Conservation (phyloP, 2,329 filamentous ascomycete species). For the Colletotrichum cuscutae region DNA sequence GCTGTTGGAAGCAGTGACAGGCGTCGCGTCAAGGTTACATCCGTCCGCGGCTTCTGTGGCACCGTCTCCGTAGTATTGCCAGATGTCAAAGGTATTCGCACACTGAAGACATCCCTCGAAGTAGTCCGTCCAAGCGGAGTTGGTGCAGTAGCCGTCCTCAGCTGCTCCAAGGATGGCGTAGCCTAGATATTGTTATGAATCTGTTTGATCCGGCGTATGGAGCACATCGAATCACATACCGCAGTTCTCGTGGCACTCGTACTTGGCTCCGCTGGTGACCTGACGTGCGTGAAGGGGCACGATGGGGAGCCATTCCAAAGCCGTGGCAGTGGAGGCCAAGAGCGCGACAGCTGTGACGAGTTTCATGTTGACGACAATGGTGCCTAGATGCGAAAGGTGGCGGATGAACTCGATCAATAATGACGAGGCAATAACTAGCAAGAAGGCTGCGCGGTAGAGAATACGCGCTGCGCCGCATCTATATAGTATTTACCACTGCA, state of each 20-base stretch:
- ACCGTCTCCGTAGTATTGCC: conserved; percentile 53
- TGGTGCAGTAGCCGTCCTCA: conserved; percentile 48
- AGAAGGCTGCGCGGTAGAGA: background rate
- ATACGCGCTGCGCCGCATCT: background rate
- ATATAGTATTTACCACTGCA: background rate
- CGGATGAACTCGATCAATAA: too few relatives aligned
- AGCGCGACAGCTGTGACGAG: background rate
- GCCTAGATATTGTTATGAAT: conserved; percentile 33
- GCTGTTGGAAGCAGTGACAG: conserved; percentile 4
- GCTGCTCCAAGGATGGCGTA: conserved; percentile 48
- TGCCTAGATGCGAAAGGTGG: too few relatives aligned
- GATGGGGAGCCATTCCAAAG: conserved; percentile 11
- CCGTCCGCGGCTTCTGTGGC: conserved; percentile 45
- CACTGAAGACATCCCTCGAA: conserved; percentile 55
- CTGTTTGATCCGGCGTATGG: background rate
- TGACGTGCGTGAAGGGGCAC: conserved; percentile 31
- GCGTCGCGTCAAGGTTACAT: conserved; percentile 39
- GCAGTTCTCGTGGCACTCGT: conserved; percentile 55
- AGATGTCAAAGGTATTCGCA: conserved; percentile 54
- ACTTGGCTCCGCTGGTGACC: conserved; percentile 13
- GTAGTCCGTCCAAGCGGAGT: conserved; percentile 49
- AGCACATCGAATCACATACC: conserved; percentile 43
- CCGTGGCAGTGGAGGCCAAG: background rate
- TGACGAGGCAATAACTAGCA: background rate
- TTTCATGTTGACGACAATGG: background rate